A percentile compares a stretch with the other conserved stretches of the same genome.
These are phyloP conservation scores for Colletotrichum filicis DNA, from an alignment of 2,329 filamentous ascomycete species.

Conservation along the genomic window DNA sequence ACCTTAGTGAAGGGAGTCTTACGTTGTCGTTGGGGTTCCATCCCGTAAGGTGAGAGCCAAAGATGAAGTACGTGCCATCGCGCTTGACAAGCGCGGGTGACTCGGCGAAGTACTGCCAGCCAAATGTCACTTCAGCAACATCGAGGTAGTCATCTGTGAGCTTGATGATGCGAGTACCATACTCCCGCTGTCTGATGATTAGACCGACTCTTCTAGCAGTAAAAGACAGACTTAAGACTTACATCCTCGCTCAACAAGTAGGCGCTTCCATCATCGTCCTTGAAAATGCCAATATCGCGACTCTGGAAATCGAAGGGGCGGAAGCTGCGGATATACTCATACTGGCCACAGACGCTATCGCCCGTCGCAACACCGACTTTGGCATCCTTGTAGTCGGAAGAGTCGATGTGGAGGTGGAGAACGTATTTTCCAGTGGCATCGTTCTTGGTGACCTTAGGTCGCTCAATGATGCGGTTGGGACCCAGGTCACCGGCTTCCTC, in stretches of 20 bases:
- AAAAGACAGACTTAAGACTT: slow-evolving; percentile 37
- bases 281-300: slow-evolving; percentile 69
- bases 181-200: slow-evolving; percentile 21
- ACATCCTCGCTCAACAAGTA: slow-evolving; percentile 74
- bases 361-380: slow-evolving; percentile 72
- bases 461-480: slow-evolving; percentile 70
- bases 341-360: slow-evolving; percentile 69
- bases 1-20: not conserved
- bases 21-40: slow-evolving; percentile 74
- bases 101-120: slow-evolving; percentile 67
- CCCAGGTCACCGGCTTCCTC: slow-evolving; percentile 65
- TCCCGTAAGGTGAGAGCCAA: slow-evolving; percentile 67
- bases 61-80: slow-evolving; percentile 71
- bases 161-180: slow-evolving; percentile 58
- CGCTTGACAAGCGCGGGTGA: slow-evolving; percentile 72
- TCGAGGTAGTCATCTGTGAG: slow-evolving; percentile 68
- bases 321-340: slow-evolving; percentile 51
- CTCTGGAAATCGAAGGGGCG: slow-evolving; percentile 50
- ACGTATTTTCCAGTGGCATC: slow-evolving; percentile 72
- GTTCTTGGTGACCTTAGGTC: slow-evolving; percentile 77
- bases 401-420: slow-evolving; percentile 77
- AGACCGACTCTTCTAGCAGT: not conserved
- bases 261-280: slow-evolving; percentile 69
- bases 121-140: slow-evolving; percentile 59
- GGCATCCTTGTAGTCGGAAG: slow-evolving; percentile 69